A percentile compares a stretch with the other conserved stretches of the same genome.
phyloP scores from a whole-genome alignment of 257 asterid species.

The Petrea volubilis region DNA sequence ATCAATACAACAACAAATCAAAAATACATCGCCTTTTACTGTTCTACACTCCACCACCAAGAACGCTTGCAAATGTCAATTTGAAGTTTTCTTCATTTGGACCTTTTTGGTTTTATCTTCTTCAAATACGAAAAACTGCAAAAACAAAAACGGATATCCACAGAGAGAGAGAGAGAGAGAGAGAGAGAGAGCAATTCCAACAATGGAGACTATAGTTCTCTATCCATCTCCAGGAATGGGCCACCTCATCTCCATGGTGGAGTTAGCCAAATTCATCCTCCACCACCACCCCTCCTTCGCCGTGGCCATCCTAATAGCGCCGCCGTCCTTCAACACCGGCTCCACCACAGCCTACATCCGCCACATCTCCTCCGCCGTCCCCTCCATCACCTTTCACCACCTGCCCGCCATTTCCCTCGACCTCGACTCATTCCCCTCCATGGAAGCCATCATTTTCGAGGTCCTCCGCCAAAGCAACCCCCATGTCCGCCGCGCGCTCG shows the following conservation, averaged over 20 bases:
- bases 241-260: conserved; percentile 74
- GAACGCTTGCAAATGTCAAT: no score
- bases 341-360: conserved; percentile 51
- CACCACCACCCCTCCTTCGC: conserved; percentile 39
- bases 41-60: no score
- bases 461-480: conserved; percentile 41
- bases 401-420: conserved; percentile 40
- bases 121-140: background rate
- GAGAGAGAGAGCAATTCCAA: background rate
- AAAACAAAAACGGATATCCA: background rate
- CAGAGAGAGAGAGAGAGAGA: background rate
- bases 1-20: no score
- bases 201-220: conserved; percentile 35
- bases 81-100: background rate
- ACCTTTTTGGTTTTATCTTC: background rate
- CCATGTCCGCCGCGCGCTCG: conserved; percentile 48
- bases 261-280: conserved; percentile 60
- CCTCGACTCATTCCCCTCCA: conserved; percentile 36
- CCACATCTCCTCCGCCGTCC: conserved; percentile 47
- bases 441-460: conserved; percentile 45
- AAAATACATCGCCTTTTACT: no score
- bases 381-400: conserved; percentile 64
- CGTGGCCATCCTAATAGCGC: conserved; percentile 38
- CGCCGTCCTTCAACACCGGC: conserved; percentile 48
- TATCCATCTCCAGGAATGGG: conserved; percentile 79